A percentile compares a stretch with the other conserved stretches of the same genome.
Evolutionary conservation across 352 stramenopile genomes (phyloP).

Genomic region (Pythium monospermum): DNA sequence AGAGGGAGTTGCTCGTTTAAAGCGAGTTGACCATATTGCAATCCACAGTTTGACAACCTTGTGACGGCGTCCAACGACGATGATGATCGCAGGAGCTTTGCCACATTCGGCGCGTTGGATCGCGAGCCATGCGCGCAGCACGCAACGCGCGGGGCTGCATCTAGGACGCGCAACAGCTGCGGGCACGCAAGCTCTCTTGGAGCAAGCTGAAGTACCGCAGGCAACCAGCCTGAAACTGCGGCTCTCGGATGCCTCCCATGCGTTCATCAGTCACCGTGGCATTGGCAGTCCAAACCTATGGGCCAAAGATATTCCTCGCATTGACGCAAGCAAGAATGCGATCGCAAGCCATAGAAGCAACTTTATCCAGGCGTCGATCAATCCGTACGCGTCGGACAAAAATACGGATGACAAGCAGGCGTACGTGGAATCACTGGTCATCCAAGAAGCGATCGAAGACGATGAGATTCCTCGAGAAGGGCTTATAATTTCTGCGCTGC

Average conservation of each 20-base stretch:
- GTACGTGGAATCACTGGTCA: conserved; percentile 62
- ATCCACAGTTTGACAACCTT: neutral
- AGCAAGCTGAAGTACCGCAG: conserved; percentile 16
- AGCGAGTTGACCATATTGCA: neutral
- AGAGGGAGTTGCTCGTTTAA: no score
- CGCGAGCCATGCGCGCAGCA: neutral
- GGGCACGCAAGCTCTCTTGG: conserved; percentile 41
- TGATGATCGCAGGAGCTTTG: conserved; percentile 9
- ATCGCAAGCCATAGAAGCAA: conserved; percentile 43
- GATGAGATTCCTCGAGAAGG: conserved; percentile 53
- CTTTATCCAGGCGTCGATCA: conserved; percentile 53
- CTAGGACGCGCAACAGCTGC: conserved; percentile 37
- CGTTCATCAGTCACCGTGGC: conserved; percentile 31
- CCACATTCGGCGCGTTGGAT: neutral
- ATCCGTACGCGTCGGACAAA: conserved; percentile 27
- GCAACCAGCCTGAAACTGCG: conserved; percentile 24
- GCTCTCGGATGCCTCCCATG: conserved; percentile 22
- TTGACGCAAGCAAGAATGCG: conserved; percentile 45
- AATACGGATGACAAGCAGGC: conserved; percentile 42
- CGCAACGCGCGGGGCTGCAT: conserved; percentile 32
- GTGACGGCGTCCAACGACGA: neutral
- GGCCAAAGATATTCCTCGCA: conserved; percentile 65
- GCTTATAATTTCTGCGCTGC: conserved; percentile 50
- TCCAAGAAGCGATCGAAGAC: conserved; percentile 63
- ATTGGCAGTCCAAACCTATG: conserved; percentile 62